Base-by-base conservation (phyloP, 1,284 basidiomycete species). In the Ustilago xerochloae region DNA sequence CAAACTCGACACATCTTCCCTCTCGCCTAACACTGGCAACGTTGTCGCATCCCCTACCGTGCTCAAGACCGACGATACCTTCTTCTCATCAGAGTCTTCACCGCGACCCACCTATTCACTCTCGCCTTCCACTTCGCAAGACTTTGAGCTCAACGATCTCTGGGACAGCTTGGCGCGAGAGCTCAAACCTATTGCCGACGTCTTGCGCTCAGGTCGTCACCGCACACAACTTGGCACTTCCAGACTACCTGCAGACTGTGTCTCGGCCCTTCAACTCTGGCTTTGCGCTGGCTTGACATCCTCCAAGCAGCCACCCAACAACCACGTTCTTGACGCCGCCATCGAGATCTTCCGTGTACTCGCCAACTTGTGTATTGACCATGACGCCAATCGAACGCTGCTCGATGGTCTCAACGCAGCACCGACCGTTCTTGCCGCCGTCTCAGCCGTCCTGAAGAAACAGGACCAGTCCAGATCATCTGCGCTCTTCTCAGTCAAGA, bases 391-490 rank as follows among this genome's bases (percentile, higher is more conserved):
- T 8, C 63, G 76, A 28, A 39, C 50, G 16, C n/a, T 54, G 9
- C 61, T 64, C 24, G 46, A 63, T 28, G 61, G 47, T 6, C 33
- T 58, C n/a, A 43, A 32, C 6, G 68, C 72, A 18, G 87, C 93
- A 22, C 90, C 89, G 78, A 86, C 93, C 58, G 87, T 93, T 49
- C 89, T 90, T 78, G 92, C 91, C 3, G 88, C 91, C 3, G 88
- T 93, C 53, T 93, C 92, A 5, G 90, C 91, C 8, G 86, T 94
- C 30, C 84, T 94, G 48, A 94, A 94, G 79, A 88, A 90, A 15
- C 90, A 90, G 67, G 56, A 58, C 10, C 57, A 54, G 4, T 75
- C 73, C 1, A 59, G 70, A 24, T 73, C 70, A 7, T 41, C 70
- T 10, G 64, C 73, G 20, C 59, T 64, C n/a, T 68, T 73, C 43